Evolutionary conservation across 1,284 basidiomycete genomes (phyloP).

Genomic region (Naganishia sp.): DNA sequence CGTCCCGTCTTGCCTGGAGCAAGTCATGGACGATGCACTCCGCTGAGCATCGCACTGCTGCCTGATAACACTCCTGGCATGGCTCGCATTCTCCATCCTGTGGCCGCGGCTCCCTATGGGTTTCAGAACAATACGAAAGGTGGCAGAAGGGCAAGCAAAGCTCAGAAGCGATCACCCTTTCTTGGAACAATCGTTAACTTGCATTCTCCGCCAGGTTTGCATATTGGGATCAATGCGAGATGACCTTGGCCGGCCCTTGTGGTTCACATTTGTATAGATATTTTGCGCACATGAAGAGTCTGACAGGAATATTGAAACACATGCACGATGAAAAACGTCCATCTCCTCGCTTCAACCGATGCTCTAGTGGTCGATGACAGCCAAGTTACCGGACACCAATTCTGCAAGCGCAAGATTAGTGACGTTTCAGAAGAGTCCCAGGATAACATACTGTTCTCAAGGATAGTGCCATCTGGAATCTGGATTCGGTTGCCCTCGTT

Average conservation of each 20-base stretch:
- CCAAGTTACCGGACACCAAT: constrained; percentile 61
- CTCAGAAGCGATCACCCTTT: too few species aligned
- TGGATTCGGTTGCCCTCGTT: constrained; percentile 94
- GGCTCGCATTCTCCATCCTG: too few species aligned
- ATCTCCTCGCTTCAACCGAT: constrained; percentile 11
- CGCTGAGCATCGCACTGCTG: too few species aligned
- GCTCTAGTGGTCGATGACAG: constrained; percentile 59
- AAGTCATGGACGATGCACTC: too few species aligned
- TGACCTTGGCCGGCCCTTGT: neutral
- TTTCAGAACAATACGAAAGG: too few species aligned
- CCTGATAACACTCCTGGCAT: too few species aligned
- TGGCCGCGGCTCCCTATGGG: neutral
- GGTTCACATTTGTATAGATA: neutral
- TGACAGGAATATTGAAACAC: constrained; percentile 8
- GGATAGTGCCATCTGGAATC: constrained; percentile 89
- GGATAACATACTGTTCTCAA: constrained; percentile 75
- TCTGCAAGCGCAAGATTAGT: constrained; percentile 40
- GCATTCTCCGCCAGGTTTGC: too few species aligned
- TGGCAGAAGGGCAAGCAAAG: too few species aligned
- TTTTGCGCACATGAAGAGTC: constrained; percentile 1
- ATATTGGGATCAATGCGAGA: neutral
- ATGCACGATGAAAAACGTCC: constrained; percentile 3
- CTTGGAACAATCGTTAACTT: too few species aligned
- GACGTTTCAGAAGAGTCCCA: neutral
- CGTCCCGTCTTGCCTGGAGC: too few species aligned